phyloP scores from a whole-genome alignment of 2,329 filamentous ascomycete genomes.

The Samsoniella hepiali region DNA sequence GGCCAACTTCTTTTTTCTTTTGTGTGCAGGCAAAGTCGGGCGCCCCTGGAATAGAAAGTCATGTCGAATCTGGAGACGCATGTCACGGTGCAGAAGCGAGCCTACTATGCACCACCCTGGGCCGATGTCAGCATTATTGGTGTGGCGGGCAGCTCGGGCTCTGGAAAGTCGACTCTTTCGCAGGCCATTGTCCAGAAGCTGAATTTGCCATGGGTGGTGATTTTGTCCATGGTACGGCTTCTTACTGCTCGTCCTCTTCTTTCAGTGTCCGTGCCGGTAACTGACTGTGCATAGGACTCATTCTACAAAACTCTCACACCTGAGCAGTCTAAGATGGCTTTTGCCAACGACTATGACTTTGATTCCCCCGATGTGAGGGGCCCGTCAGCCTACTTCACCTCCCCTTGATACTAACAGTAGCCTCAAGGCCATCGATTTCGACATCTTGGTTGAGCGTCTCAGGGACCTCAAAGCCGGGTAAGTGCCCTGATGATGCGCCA shows the following conservation, averaged over 20 bases:
- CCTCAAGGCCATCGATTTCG: slow-evolving; percentile 80
- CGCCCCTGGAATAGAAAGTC: not conserved
- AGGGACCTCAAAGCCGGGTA: slow-evolving; percentile 90
- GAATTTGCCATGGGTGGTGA: slow-evolving; percentile 96
- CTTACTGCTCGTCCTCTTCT: not conserved
- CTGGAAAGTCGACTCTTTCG: slow-evolving; percentile 88
- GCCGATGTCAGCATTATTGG: slow-evolving; percentile 94
- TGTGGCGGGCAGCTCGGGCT: slow-evolving; percentile 91
- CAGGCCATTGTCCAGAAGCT: slow-evolving; percentile 86
- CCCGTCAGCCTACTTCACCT: not conserved
- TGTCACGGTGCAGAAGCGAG: slow-evolving; percentile 53
- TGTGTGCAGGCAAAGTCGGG: not conserved
- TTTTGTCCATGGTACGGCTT: slow-evolving; percentile 80
- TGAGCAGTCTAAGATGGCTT: slow-evolving; percentile 76
- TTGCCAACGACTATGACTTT: slow-evolving; percentile 91
- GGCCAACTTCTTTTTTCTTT: too few relatives aligned
- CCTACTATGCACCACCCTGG: slow-evolving; percentile 92
- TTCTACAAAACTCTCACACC: slow-evolving; percentile 89
- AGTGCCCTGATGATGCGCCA: slow-evolving; percentile 24
- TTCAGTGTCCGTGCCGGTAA: too few relatives aligned
- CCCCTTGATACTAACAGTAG: not conserved
- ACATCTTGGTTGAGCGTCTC: slow-evolving; percentile 75
- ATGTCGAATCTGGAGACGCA: slow-evolving; percentile 38
- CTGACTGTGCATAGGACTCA: slow-evolving; percentile 66
- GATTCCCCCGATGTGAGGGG: slow-evolving; percentile 71